Base-by-base conservation (phyloP, 495 filamentous ascomycete species). In the Cudoniella acicularis region DNA sequence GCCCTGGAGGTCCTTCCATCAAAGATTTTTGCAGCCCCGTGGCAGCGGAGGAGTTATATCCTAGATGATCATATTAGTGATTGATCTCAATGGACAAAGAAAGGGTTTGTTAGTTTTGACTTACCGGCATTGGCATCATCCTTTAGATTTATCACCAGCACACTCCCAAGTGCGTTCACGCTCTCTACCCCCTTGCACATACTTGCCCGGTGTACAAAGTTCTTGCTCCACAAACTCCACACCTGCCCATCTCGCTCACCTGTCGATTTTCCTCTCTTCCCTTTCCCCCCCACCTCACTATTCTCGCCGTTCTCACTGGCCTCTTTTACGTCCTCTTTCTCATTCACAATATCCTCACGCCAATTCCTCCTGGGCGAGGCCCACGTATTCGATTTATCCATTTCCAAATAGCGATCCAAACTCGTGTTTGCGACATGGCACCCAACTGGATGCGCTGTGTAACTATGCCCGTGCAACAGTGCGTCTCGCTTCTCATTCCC, bases 401-500 rank as follows among this genome's bases (percentile, higher is more conserved):
- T 77, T 11, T 72, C 59, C 49, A 73, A 67, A 77, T 90, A 78
- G 41, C 72, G 73, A 52, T 68, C 69, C 41, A 91, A 56, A 8
- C 80, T 83, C 22, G 80, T 78, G 13, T 81, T 72, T 0, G 87
- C 89, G 11, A 91, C 87, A 13, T 83, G 79, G 61, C 89, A 92
- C 0, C 89, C 89, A 9, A 91, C 78, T 0, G 89, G 75, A 67
- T 92, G 88, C 2, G 88, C 89, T 0, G 89, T 92, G 63, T 92
- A 92, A 64, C 87, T 90, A 70, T 92, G 88, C 0, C 88, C 89
- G 62, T 92, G 89, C 30, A 92, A 75, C 30, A 92, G 70, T 0
- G 88, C 88, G 57, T 89, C 85, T 11, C 78, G 79, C 73, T 90
- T 91, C 40, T 88, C 79, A 0, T 77, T 75, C 24, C 83, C 82